Percentiles rank a stretch among this genome's conserved stretches.
These are phyloP conservation scores for Talaromyces sp. DNA, from an alignment of 2,329 filamentous ascomycete genomes.

Conservation along the genomic window DNA sequence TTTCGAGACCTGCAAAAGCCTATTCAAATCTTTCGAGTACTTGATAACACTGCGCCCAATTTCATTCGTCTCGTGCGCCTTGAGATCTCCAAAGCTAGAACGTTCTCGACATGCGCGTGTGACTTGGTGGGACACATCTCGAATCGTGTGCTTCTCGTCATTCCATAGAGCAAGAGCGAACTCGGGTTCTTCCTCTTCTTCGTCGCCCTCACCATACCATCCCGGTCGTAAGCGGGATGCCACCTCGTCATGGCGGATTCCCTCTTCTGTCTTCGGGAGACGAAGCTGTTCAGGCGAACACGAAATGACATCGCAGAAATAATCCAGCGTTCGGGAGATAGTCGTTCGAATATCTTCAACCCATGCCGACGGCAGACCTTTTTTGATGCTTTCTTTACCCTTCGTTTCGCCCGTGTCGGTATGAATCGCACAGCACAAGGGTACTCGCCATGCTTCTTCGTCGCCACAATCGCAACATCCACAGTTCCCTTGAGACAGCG, in stretches of 20 bases:
- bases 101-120: conserved; percentile 79
- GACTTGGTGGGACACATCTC: conserved; percentile 86
- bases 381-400: conserved; percentile 55
- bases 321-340: conserved; percentile 80
- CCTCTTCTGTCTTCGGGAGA: conserved; percentile 75
- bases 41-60: conserved; percentile 82
- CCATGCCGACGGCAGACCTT: conserved; percentile 70
- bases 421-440: conserved; percentile 86
- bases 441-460: conserved; percentile 84
- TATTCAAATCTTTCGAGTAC: conserved; percentile 67
- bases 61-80: conserved; percentile 84
- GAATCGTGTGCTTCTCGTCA: conserved; percentile 95
- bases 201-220: conserved; percentile 66
- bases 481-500: conserved; percentile 82
- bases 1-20: conserved; percentile 72
- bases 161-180: conserved; percentile 93
- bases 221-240: conserved; percentile 71
- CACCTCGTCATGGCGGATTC: conserved; percentile 76
- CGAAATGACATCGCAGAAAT: conserved; percentile 95
- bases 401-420: conserved; percentile 58
- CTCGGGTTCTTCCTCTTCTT: conserved; percentile 63
- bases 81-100: conserved; percentile 63
- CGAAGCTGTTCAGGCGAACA: conserved; percentile 95
- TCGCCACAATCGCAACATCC: conserved; percentile 98
- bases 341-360: conserved; percentile 77